Evolutionary conservation across 768 basidiomycete species (phyloP), one percentile per base, ranked within the genome.

Genomic region (Amanita pseudoporphyria): DNA sequence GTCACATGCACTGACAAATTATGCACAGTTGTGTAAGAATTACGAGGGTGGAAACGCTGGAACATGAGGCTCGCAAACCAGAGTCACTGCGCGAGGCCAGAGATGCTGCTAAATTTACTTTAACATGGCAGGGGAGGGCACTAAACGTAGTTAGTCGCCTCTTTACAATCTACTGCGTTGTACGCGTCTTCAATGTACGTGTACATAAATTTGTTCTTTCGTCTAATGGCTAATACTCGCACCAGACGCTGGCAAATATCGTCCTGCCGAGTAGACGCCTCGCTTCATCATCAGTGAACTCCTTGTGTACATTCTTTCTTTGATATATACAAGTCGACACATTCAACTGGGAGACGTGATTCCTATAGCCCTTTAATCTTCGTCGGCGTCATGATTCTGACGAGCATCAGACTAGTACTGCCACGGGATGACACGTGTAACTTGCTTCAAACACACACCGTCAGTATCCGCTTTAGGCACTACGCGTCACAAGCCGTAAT

Each of bases 101-200:
- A 18, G 71, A 76, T 31, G 62, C 68, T 22, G 75, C 71, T 31
- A 64, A 69, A 56, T 83, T 74, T 54, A 62, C 75, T 3, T 57
- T 63, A 3, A 86, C 85, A 0, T 60, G 83, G 45, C 69, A 66
- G 51, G 86, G 87, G 1, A 69, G 64, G n/a, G n/a, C n/a, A n/a
- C n/a, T n/a, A n/a, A n/a, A n/a, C n/a, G n/a, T n/a, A n/a, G n/a
- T n/a, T n/a, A 45, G 43, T 79, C 2, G 68, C 10, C 14, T 77
- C 5, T 86, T 87, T 60, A 82, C 82, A 9, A 51, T 78, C 3
- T 89, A 87, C 60, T 89, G 84, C 56, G 61, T 78, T 3, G 68
- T 78, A 28, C 75, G 87, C 44, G 72, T 81, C 35, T 52, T 80
- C 56, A 81, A 71, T 52, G 87, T 84, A 58, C 56, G 81, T 70